Base-by-base conservation (phyloP, 176 grass and related monocot species). In the Avena eriantha region DNA sequence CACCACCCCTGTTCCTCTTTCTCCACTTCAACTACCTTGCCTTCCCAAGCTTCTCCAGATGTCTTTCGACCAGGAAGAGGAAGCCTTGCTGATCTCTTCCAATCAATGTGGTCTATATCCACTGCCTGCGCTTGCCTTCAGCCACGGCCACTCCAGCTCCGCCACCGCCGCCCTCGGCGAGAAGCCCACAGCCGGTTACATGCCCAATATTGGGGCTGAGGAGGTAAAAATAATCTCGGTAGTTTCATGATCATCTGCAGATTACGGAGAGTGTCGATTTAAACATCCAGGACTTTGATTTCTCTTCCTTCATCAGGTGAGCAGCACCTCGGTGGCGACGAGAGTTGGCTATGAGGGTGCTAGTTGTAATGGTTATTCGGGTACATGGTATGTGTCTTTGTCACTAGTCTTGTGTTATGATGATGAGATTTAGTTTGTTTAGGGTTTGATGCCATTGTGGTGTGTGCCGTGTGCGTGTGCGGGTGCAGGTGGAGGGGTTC, bases 401-500 rank as follows among this genome's bases (percentile, higher is more conserved):
- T 34, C 17, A 18, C 26, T 29, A 58, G 7, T 47, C 13, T 66
- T 66, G 7, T 18, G 7, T 18, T 4, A 19, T 55, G 22, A 43
- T 66, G 24, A 19, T 77, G 61, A 45, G 43, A 76, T 53, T 82
- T 19, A 55, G 21, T 19, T 5, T 82, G 6, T 56, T 63, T 87
- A 90, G 73, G 65, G 64, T 87, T 90, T 90, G 53, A 78, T 84
- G 14, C 43, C 36, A 41, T 10, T 68, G 12, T 67, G 69, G 78
- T 53, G 73, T 15, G 58, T 41, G 39, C 39, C 39, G 7, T 41
- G 78, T 53, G 73, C 10, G 23, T 39, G 58, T 58, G 77, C 50
- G 29, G 34, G 41, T 77, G 19, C 66, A 98, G 96, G 96, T 93
- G 91, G 96, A 95, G 88, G 80, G 83, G 86, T 54, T 36, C 35